phyloP scores from a whole-genome alignment of 2,329 filamentous ascomycete genomes.

The Scleromitrula shiraiana region DNA sequence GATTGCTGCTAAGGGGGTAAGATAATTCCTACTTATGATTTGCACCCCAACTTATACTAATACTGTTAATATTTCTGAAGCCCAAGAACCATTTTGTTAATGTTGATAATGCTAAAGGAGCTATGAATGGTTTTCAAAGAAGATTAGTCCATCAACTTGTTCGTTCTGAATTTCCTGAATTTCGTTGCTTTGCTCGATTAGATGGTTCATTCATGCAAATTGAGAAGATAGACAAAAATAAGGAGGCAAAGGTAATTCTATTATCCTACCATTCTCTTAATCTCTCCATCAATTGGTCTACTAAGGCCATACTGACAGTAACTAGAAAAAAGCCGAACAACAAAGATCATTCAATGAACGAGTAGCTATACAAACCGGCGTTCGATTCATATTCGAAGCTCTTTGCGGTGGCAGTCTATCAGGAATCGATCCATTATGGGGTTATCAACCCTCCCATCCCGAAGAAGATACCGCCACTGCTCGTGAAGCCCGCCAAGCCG shows the following conservation, averaged over 20 bases:
- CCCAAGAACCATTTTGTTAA: constrained; percentile 35
- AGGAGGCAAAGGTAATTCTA: constrained; percentile 25
- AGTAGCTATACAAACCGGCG: constrained; percentile 13
- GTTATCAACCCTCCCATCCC: constrained; percentile 20
- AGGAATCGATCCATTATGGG: constrained; percentile 29
- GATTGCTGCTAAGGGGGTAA: constrained; percentile 20
- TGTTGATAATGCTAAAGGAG: constrained; percentile 32
- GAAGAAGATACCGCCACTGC: not conserved
- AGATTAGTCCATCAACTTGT: constrained; percentile 58
- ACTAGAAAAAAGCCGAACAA: constrained; percentile 3
- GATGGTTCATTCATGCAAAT: constrained; percentile 28
- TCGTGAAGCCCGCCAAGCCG: constrained; percentile 18
- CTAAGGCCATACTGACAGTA: not conserved
- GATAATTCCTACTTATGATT: not conserved
- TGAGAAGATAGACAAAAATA: constrained; percentile 18
- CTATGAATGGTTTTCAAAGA: constrained; percentile 52
- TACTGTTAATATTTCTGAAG: constrained; percentile 9
- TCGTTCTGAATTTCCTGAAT: constrained; percentile 47
- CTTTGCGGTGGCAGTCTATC: constrained; percentile 25
- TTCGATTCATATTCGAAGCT: constrained; percentile 29
- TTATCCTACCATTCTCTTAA: not conserved
- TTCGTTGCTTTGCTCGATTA: constrained; percentile 19
- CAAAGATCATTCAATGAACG: constrained; percentile 2
- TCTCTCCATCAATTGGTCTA: not conserved
- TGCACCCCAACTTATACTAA: not conserved